Percentiles rank a stretch among this genome's conserved stretches.
Conservation (phyloP, 1,284 basidiomycete species). For the Irpex sp. region DNA sequence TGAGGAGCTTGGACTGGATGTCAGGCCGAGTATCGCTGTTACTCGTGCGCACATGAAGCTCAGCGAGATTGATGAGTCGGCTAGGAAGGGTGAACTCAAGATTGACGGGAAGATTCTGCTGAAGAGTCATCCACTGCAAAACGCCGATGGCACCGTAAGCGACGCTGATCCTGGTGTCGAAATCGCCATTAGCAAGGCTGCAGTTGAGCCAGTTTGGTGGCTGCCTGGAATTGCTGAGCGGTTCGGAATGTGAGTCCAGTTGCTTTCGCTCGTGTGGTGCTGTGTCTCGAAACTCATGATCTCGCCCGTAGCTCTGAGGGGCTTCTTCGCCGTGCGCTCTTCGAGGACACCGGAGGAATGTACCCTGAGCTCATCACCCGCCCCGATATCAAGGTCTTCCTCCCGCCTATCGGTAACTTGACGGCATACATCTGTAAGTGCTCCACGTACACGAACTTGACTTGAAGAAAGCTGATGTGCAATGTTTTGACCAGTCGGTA, state of each 20-base stretch:
- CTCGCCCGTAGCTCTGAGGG: conserved; percentile 64
- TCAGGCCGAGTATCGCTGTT: conserved; percentile 88
- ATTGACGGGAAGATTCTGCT: conserved; percentile 86
- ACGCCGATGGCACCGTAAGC: conserved; percentile 58
- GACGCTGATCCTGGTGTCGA: conserved; percentile 80
- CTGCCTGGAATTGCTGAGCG: conserved; percentile 90
- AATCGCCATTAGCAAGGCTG: conserved; percentile 83
- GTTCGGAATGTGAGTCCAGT: conserved; percentile 72
- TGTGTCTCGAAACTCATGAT: background rate
- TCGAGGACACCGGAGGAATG: conserved; percentile 95
- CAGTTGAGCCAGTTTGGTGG: conserved; percentile 93
- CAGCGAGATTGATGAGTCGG: conserved; percentile 85
- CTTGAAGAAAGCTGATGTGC: background rate
- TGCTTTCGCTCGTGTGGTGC: background rate
- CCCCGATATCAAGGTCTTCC: conserved; percentile 92
- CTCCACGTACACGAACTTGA: background rate
- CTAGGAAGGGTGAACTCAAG: conserved; percentile 68
- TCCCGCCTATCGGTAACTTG: conserved; percentile 90
- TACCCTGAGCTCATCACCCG: conserved; percentile 95
- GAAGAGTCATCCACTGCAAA: conserved; percentile 54
- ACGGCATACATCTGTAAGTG: conserved; percentile 89
- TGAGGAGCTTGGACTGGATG: conserved; percentile 65
- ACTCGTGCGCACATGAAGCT: conserved; percentile 89
- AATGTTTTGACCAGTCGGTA: conserved; percentile 55
- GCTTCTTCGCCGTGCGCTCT: conserved; percentile 82